Evolutionary conservation across 441 rosid species (phyloP).

Genomic region (Populus trichocarpa): DNA sequence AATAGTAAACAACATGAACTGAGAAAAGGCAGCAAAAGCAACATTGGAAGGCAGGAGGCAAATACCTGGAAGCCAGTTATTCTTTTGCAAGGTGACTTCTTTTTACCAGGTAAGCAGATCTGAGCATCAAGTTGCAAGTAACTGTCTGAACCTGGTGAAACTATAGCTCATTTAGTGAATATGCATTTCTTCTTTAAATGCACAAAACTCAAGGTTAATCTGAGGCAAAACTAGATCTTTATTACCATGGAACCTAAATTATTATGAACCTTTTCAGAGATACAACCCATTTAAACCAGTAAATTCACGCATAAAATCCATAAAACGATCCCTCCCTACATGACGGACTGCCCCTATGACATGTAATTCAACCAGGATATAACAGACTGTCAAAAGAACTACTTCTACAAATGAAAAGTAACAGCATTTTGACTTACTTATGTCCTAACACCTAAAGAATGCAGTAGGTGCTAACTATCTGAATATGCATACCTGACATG

Average conservation of each 20-base stretch:
- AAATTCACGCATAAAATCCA: not conserved
- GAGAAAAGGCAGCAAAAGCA: conserved; percentile 14
- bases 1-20: conserved; percentile 3
- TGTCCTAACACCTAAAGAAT: not conserved
- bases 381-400: not conserved
- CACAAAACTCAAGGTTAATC: conserved; percentile 2
- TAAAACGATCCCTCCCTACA: not conserved
- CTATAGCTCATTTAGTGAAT: not conserved
- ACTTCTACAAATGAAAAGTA: not conserved
- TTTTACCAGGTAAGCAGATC: conserved; percentile 61
- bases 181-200: not conserved
- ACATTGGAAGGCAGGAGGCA: conserved; percentile 9
- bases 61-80: conserved; percentile 83
- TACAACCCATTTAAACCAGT: not conserved
- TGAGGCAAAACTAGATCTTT: not conserved
- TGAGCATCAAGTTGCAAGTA: conserved; percentile 72
- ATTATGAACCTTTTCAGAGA: not conserved
- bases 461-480: conserved; percentile 1
- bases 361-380: not conserved
- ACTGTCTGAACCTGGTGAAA: conserved; percentile 43
- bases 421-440: not conserved
- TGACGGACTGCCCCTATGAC: not conserved
- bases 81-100: conserved; percentile 69
- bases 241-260: not conserved
- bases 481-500: conserved; percentile 50